These are phyloP conservation scores for Aeschynomene evenia DNA, from an alignment of 306 rosid species.

Conservation along the genomic window DNA sequence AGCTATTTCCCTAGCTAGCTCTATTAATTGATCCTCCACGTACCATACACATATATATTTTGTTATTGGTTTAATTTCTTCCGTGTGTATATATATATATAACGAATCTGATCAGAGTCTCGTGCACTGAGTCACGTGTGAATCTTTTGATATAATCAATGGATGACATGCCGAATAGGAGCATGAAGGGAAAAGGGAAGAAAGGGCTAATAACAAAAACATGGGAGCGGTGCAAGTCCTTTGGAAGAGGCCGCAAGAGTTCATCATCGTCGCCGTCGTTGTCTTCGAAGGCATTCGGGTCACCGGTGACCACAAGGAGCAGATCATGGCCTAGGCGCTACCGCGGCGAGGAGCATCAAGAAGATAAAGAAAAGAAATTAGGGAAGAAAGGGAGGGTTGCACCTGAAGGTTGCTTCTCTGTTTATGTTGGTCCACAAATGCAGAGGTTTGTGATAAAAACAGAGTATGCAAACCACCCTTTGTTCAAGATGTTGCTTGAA, in stretches of 20 bases:
- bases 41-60: no score
- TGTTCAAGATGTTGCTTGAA: slow-evolving; percentile 72
- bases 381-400: slow-evolving; percentile 27
- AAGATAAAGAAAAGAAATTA: slow-evolving; percentile 20
- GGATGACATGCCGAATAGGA: not conserved
- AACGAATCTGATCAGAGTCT: no score
- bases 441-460: slow-evolving; percentile 68
- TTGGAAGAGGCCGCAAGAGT: slow-evolving; percentile 48
- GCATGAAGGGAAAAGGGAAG: slow-evolving; percentile 29
- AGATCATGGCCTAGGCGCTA: slow-evolving; percentile 46
- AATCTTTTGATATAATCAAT: not conserved
- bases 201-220: slow-evolving; percentile 63
- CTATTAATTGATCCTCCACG: no score
- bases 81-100: no score
- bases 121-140: no score
- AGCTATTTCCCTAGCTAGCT: no score
- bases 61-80: no score
- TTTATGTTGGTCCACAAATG: slow-evolving; percentile 73
- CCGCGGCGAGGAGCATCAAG: not conserved
- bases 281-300: not conserved
- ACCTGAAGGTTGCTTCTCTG: slow-evolving; percentile 75
- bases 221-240: slow-evolving; percentile 84
- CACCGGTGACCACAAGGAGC: slow-evolving; percentile 36
- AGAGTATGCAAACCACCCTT: slow-evolving; percentile 68
- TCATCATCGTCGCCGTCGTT: not conserved